These are phyloP conservation scores for Fusarium cyanostomum DNA, from an alignment of 2,329 filamentous ascomycete genomes.

Conservation along the genomic window DNA sequence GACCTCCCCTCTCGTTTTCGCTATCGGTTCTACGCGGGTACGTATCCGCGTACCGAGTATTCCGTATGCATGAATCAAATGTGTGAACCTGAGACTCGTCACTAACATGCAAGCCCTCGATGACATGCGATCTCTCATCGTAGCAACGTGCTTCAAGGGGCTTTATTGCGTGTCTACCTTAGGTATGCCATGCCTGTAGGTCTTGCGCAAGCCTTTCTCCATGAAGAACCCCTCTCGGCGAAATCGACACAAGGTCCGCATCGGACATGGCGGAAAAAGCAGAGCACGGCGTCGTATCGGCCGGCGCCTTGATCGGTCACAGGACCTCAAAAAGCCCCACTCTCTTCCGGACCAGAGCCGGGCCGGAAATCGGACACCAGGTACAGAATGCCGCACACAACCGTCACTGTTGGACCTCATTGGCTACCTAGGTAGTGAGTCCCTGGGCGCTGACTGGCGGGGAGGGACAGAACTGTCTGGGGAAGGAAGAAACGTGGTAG, in stretches of 20 bases:
- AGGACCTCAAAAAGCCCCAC: conserved; percentile 27
- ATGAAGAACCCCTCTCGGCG: conserved; percentile 9
- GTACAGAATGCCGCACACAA: conserved; percentile 11
- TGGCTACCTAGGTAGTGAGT: conserved; percentile 1
- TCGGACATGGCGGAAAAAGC: not conserved
- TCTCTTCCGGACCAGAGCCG: conserved; percentile 35
- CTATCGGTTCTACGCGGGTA: conserved; percentile 20
- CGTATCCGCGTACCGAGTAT: conserved; percentile 12
- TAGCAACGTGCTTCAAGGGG: conserved; percentile 5
- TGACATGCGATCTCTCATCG: not conserved
- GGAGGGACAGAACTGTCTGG: conserved; percentile 13
- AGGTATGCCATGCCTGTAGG: conserved; percentile 20
- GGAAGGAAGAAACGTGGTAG: conserved; percentile 31
- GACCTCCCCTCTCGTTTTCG: not conserved
- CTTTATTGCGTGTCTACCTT: conserved; percentile 21
- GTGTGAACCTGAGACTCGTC: conserved; percentile 13
- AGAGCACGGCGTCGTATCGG: conserved; percentile 28
- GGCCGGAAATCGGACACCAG: conserved; percentile 35
- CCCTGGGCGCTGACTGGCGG: conserved; percentile 1
- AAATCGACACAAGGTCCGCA: conserved; percentile 32
- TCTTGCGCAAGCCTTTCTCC: conserved; percentile 24
- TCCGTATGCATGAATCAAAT: conserved; percentile 9
- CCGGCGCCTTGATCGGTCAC: conserved; percentile 31
- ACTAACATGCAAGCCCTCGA: conserved; percentile 23
- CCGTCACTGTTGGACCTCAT: not conserved